Percentiles rank a stretch among this genome's conserved stretches.
Conservation (phyloP, 768 basidiomycete genomes). For the Mycena venus region DNA sequence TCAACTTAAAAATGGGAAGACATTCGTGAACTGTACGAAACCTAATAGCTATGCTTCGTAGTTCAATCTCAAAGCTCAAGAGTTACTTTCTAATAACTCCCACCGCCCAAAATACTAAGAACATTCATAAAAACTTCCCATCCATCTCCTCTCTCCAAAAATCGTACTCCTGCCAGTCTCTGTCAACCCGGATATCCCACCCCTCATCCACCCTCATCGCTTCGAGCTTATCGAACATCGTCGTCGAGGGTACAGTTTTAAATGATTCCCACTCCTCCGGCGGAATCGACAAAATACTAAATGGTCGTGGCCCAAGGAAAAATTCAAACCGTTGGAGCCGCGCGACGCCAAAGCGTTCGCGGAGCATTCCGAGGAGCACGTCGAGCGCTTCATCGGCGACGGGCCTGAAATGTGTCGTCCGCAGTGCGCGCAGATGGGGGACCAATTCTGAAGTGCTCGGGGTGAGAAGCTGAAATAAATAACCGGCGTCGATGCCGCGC, state of each 20-base stretch:
- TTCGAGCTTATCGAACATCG: neutral
- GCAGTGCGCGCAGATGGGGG: neutral
- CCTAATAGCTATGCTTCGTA: too few relatives aligned
- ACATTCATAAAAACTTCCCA: neutral
- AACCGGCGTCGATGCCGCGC: neutral
- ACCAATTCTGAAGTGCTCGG: neutral
- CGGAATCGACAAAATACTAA: neutral
- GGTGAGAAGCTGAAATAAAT: neutral
- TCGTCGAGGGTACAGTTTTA: neutral
- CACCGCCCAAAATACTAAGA: too few relatives aligned
- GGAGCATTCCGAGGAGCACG: constrained; percentile 5
- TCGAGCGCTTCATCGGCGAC: neutral
- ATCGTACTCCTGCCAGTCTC: neutral
- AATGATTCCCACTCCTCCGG: neutral
- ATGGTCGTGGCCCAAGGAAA: neutral
- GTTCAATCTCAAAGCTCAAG: too few relatives aligned
- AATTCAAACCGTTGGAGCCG: constrained; percentile 5
- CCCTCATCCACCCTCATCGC: neutral
- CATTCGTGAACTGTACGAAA: too few relatives aligned
- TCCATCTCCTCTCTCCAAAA: neutral
- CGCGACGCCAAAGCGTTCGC: neutral
- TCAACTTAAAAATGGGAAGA: too few relatives aligned
- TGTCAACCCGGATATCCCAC: neutral
- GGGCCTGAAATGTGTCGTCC: neutral
- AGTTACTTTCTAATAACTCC: too few relatives aligned